A percentile compares a stretch with the other conserved stretches of the same genome.
phyloP scores from a whole-genome alignment of 768 basidiomycete species.

The Psilocybe subaeruginosa region DNA sequence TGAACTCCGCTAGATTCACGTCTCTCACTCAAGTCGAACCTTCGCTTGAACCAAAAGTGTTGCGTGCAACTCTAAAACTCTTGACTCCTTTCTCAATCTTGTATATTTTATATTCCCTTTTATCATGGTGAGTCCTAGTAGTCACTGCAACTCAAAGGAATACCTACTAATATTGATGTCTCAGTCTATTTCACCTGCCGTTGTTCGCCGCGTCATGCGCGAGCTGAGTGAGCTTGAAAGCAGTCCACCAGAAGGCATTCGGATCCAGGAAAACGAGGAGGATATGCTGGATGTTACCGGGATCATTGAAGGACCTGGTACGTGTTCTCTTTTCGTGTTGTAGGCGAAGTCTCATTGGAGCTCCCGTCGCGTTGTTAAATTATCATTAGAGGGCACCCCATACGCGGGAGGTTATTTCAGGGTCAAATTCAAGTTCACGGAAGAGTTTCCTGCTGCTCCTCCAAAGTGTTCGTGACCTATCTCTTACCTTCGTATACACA shows the following conservation, averaged over 20 bases:
- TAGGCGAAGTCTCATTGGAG: conserved; percentile 9
- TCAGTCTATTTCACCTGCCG: conserved; percentile 52
- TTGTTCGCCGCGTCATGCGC: conserved; percentile 85
- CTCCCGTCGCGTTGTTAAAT: conserved; percentile 25
- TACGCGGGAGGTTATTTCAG: conserved; percentile 71
- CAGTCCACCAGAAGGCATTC: conserved; percentile 90
- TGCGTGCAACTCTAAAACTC: background rate
- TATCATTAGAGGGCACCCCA: conserved; percentile 56
- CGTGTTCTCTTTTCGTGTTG: conserved; percentile 30
- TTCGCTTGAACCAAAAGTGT: background rate
- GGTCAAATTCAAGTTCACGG: conserved; percentile 86
- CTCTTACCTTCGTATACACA: background rate
- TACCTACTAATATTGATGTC: background rate
- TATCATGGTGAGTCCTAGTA: conserved; percentile 17
- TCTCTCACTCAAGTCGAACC: conserved; percentile 22
- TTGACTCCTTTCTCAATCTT: conserved; percentile 2
- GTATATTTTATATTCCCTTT: conserved; percentile 1
- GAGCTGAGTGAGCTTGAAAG: conserved; percentile 82
- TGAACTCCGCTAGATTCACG: conserved; percentile 19
- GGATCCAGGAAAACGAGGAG: conserved; percentile 83
- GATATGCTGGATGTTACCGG: conserved; percentile 88
- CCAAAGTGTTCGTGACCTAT: conserved; percentile 76
- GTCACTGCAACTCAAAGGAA: background rate
- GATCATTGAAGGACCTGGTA: conserved; percentile 90
- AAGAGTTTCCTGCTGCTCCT: conserved; percentile 92